These are phyloP conservation scores for Saccharomycopsis sp. DNA, from an alignment of 805 yeast species.

Conservation along the genomic window DNA sequence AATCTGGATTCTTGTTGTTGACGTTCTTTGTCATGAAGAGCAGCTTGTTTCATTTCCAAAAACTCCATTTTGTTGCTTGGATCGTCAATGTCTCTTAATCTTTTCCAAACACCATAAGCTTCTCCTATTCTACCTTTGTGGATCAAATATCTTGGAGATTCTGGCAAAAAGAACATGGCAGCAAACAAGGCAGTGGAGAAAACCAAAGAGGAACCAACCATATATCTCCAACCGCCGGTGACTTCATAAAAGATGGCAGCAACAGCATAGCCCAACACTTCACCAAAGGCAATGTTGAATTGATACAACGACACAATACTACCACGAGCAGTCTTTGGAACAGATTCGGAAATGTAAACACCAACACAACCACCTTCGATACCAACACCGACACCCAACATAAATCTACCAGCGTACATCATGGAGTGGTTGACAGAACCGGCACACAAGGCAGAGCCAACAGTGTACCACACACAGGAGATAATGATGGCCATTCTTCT, in stretches of 20 bases:
- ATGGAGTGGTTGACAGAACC: constrained; percentile 37
- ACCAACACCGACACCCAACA: constrained; percentile 58
- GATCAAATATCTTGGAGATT: constrained; percentile 78
- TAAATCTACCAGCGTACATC: constrained; percentile 51
- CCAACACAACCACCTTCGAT: constrained; percentile 59
- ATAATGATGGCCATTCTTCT: constrained; percentile 46
- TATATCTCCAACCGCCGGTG: constrained; percentile 53
- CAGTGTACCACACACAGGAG: constrained; percentile 50
- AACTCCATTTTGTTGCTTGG: constrained; percentile 42
- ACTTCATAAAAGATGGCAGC: constrained; percentile 54
- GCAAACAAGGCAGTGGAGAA: constrained; percentile 49
- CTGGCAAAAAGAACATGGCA: constrained; percentile 75
- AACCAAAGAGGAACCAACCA: constrained; percentile 55
- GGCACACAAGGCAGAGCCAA: constrained; percentile 54
- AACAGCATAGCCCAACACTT: constrained; percentile 53
- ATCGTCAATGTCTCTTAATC: constrained; percentile 40
- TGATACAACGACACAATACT: constrained; percentile 54
- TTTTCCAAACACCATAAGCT: constrained; percentile 43
- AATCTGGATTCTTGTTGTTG: too few species aligned
- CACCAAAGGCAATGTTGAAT: constrained; percentile 58
- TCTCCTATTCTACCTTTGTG: constrained; percentile 28
- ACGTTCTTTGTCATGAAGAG: constrained; percentile 30
- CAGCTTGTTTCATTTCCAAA: constrained; percentile 44
- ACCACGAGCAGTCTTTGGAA: constrained; percentile 51
- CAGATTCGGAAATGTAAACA: constrained; percentile 52